These are phyloP conservation scores for Podospora fimiseda DNA, from an alignment of 495 filamentous ascomycete species.

Conservation along the genomic window DNA sequence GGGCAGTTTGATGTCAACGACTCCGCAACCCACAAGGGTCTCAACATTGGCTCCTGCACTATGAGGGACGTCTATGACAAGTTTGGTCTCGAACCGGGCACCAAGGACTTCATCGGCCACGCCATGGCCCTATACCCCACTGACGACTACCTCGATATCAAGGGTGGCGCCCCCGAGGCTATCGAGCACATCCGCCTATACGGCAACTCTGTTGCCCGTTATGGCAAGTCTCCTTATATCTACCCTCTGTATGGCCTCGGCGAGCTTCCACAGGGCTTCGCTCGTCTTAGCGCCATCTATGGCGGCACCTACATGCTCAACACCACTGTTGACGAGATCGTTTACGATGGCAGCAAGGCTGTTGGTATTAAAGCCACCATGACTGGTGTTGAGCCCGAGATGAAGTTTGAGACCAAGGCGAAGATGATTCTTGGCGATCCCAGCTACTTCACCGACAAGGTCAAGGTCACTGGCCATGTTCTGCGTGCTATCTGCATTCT, in stretches of 20 bases:
- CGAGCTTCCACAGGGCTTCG: slow-evolving; percentile 97
- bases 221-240: slow-evolving; percentile 98
- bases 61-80: slow-evolving; percentile 99
- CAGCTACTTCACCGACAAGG: slow-evolving; percentile 91
- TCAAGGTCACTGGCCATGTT: slow-evolving; percentile 76
- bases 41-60: slow-evolving; percentile 69
- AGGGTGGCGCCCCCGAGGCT: slow-evolving; percentile 72
- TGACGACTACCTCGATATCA: slow-evolving; percentile 72
- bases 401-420: slow-evolving; percentile 93
- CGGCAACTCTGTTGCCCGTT: slow-evolving; percentile 94
- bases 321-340: slow-evolving; percentile 81
- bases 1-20: slow-evolving; percentile 83
- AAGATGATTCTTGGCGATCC: slow-evolving; percentile 96
- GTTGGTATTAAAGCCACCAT: slow-evolving; percentile 95
- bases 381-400: slow-evolving; percentile 72
- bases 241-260: slow-evolving; percentile 97
- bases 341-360: slow-evolving; percentile 75
- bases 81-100: slow-evolving; percentile 85
- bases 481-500: slow-evolving; percentile 96
- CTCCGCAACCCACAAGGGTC: slow-evolving; percentile 77
- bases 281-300: slow-evolving; percentile 93
- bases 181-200: slow-evolving; percentile 92
- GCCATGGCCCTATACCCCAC: slow-evolving; percentile 94
- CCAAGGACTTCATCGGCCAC: slow-evolving; percentile 93
- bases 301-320: slow-evolving; percentile 99